These are phyloP conservation scores for Leccinum pellstonianum DNA, from an alignment of 768 basidiomycete genomes.

Conservation along the genomic window DNA sequence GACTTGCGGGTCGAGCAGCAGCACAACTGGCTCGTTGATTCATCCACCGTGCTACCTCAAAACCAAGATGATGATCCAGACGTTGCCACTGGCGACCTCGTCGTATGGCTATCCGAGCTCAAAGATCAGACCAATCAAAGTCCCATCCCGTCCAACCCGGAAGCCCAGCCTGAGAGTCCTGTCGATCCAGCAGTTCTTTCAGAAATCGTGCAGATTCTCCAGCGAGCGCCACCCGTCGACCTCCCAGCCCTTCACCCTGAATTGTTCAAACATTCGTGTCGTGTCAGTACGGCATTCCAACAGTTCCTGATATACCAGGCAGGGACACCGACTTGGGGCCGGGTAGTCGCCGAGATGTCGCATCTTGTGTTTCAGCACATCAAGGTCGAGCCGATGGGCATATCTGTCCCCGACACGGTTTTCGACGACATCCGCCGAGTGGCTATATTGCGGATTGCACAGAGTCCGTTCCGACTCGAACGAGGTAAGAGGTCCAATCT, in stretches of 20 bases:
- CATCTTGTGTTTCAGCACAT: neutral
- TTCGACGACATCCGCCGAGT: neutral
- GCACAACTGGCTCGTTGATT: no score
- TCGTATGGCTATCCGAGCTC: neutral
- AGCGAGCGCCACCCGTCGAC: neutral
- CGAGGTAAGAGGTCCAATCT: neutral
- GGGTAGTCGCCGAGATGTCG: neutral
- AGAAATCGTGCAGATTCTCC: neutral
- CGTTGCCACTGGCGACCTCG: neutral
- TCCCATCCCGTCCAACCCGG: neutral
- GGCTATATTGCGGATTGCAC: neutral
- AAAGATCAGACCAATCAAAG: neutral
- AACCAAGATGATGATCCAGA: neutral
- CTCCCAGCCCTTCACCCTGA: neutral
- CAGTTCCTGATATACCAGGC: neutral
- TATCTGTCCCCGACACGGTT: neutral
- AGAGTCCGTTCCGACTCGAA: neutral
- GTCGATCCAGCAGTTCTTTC: neutral
- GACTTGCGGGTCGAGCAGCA: neutral
- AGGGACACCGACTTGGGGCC: neutral
- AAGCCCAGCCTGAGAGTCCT: neutral
- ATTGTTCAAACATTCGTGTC: neutral
- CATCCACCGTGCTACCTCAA: no score
- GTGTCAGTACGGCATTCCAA: neutral
- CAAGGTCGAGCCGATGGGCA: neutral